Evolutionary conservation across 441 rosid species (phyloP).

Genomic region (Adansonia gregorii): DNA sequence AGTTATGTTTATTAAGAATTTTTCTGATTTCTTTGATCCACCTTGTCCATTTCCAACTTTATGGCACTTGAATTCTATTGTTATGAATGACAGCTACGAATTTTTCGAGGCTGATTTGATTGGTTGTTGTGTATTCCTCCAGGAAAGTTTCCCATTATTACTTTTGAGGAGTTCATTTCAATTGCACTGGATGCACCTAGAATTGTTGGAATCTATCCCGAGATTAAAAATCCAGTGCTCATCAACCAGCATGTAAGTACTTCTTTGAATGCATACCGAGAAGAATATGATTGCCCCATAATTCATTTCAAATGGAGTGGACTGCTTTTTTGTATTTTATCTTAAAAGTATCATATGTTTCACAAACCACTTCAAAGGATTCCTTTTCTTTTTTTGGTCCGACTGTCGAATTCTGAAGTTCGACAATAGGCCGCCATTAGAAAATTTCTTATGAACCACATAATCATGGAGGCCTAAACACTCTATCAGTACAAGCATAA

Average conservation of each 20-base stretch:
- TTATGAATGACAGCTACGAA: not conserved
- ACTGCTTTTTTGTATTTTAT: not conserved
- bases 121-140: conserved; percentile 28
- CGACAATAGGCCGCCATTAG: no score
- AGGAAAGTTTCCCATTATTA: conserved; percentile 81
- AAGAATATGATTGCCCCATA: not conserved
- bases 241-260: conserved; percentile 76
- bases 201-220: conserved; percentile 96
- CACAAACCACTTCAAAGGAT: not conserved
- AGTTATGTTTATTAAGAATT: not conserved
- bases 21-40: not conserved
- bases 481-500: no score
- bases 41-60: not conserved
- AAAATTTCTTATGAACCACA: no score
- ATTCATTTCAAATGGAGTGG: not conserved
- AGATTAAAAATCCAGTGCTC: conserved; percentile 86
- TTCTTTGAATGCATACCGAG: conserved; percentile 13
- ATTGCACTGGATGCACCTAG: conserved; percentile 86
- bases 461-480: no score
- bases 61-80: not conserved
- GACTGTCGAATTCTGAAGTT: no score
- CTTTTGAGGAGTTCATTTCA: conserved; percentile 88
- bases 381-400: not conserved
- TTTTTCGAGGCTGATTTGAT: conserved; percentile 2
- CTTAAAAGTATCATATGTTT: not conserved